Conservation (phyloP, 768 basidiomycete species). For the Leccinum aurantiacum region DNA sequence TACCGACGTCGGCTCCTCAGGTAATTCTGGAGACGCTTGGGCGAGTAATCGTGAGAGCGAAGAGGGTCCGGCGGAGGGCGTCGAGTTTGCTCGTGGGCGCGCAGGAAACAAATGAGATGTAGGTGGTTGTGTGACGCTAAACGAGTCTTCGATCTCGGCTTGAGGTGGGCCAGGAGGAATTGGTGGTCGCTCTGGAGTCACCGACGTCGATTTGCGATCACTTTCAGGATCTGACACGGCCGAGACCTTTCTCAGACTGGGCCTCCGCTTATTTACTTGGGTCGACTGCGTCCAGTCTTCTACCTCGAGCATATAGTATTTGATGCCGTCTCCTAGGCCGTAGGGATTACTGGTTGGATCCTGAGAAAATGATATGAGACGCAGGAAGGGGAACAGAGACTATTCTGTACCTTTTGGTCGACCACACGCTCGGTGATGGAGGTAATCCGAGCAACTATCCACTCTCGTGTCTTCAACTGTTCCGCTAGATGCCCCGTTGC, state of each 20-base stretch:
- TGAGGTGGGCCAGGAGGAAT: constrained; percentile 61
- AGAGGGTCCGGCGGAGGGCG: constrained; percentile 70
- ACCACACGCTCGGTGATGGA: constrained; percentile 85
- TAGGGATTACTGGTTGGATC: constrained; percentile 88
- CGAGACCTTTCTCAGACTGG: constrained; percentile 50
- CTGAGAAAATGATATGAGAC: constrained; percentile 38
- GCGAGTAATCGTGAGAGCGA: constrained; percentile 78
- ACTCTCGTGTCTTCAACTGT: constrained; percentile 87
- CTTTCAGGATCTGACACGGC: constrained; percentile 40
- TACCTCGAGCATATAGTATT: constrained; percentile 92
- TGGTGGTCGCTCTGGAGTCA: constrained; percentile 15
- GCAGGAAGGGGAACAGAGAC: not conserved
- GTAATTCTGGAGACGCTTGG: constrained; percentile 53
- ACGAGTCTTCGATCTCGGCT: constrained; percentile 72
- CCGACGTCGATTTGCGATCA: constrained; percentile 31
- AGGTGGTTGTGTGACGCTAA: constrained; percentile 62
- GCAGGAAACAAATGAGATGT: constrained; percentile 66
- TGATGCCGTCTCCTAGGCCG: constrained; percentile 82
- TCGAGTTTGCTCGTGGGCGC: constrained; percentile 64
- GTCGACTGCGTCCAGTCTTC: constrained; percentile 89
- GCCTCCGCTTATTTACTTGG: constrained; percentile 57
- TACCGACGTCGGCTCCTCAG: constrained; percentile 35
- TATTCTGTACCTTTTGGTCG: constrained; percentile 58
- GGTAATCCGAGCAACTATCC: constrained; percentile 92
- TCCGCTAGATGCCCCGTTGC: constrained; percentile 85